Base-by-base conservation (phyloP, 2,329 filamentous ascomycete genomes). In the Paecilomyces sp. region DNA sequence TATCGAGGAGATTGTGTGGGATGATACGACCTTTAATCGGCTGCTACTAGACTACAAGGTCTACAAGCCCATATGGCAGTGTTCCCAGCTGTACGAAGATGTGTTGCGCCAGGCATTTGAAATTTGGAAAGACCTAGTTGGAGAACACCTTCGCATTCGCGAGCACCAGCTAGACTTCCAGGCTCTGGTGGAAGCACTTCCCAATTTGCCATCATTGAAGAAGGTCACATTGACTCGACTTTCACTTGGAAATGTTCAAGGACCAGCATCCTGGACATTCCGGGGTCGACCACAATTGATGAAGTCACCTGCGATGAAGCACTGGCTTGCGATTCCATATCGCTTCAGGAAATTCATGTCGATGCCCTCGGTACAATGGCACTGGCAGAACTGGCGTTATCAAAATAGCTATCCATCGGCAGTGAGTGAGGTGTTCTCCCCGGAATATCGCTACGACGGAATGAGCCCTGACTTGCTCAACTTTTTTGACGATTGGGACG, bases 1-100 rank as follows among this genome's bases (percentile, higher is more conserved):
- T 33, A 52, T 61, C 12, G 2, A 54, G 6, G 25, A 13, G 3
- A n/a, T 61, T 25, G 13, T 50, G 6, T 61, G 59, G 59, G 31
- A 54, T 33, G 33, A 61, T 9, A 51, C 52, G 25, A 34, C 41
- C 0, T 36, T 54, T 30, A n/a, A 52, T 13, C 25, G 57, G 47
- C n/a, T 34, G 2, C 28, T 25, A 53, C 15, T 57, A 55, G 53
- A 55, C 24, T 53, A 24, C 50, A 53, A 24, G 8, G 25, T 53
- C 22, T 53, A 53, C 50, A 25, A 53, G 9, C 50, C n/a, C 1
- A 22, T 52, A 5, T 52, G 50, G 50, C 18, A 52, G 8, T 52
- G 50, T 18, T 28, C 50, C 7, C 18, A 52, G 15, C 9, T 22
- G 18, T 52, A 52, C 15, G 24, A 24, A 18, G 50, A 52, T 8